Conservation (phyloP, 225 moss, liverwort and hornwort genomes). For the Marchantia polymorpha region DNA sequence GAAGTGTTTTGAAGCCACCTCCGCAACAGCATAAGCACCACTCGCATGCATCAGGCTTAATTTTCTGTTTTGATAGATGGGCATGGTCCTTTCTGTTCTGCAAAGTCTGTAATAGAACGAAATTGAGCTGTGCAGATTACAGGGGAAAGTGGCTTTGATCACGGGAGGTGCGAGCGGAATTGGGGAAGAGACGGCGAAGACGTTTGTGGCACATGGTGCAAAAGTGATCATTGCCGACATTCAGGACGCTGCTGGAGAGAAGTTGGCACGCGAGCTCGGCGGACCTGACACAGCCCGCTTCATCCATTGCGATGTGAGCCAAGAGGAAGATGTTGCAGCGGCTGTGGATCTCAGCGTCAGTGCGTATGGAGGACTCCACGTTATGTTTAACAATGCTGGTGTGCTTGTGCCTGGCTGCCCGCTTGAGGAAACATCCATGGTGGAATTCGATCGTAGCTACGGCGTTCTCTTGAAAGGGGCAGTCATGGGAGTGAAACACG, state of each 20-base stretch:
- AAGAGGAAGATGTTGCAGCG: slow-evolving; percentile 37
- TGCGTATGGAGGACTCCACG: slow-evolving; percentile 36
- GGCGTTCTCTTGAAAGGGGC: slow-evolving; percentile 31
- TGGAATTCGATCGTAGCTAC: slow-evolving; percentile 20
- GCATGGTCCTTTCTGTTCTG: too few species aligned
- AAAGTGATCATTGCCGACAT: slow-evolving; percentile 43
- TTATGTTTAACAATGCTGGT: slow-evolving; percentile 53
- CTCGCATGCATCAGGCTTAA: too few species aligned
- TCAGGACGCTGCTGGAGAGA: slow-evolving; percentile 31
- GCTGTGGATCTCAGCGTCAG: slow-evolving; percentile 36
- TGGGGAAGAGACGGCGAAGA: slow-evolving; percentile 37
- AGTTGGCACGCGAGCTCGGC: slow-evolving; percentile 35
- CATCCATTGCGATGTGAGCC: slow-evolving; percentile 44
- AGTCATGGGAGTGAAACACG: slow-evolving; percentile 44
- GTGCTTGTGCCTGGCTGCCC: slow-evolving; percentile 11
- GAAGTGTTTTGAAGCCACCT: too few species aligned
- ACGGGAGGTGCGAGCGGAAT: slow-evolving; percentile 43
- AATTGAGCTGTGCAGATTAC: slow-evolving; percentile 22
- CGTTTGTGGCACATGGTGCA: slow-evolving; percentile 42
- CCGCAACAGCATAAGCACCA: too few species aligned
- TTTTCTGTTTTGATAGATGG: too few species aligned
- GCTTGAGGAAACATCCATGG: slow-evolving; percentile 29
- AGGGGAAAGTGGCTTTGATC: slow-evolving; percentile 36
- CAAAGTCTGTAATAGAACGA: too few species aligned
- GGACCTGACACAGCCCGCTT: slow-evolving; percentile 28